Percentiles rank a stretch among this genome's conserved stretches.
phyloP scores from a whole-genome alignment of 2,329 filamentous ascomycete species.

The Endoconidiophora polonica region DNA sequence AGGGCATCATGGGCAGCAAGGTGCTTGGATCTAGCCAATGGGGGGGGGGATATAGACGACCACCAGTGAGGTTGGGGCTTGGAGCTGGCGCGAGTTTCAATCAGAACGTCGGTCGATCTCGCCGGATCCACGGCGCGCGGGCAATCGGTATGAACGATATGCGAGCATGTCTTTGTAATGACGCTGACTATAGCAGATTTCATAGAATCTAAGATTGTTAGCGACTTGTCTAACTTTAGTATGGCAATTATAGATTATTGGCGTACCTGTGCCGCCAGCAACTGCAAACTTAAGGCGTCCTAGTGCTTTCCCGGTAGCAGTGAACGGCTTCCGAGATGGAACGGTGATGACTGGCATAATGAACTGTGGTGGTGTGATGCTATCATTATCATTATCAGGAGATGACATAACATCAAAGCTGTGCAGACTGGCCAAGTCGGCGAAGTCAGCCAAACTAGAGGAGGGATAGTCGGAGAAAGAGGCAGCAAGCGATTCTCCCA shows the following conservation, averaged over 20 bases:
- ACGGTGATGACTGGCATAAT: slow-evolving; percentile 95
- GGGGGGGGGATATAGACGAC: slow-evolving; percentile 39
- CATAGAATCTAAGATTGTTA: slow-evolving; percentile 45
- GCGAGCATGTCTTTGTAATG: slow-evolving; percentile 70
- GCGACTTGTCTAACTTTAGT: too few relatives aligned
- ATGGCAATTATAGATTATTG: neutral
- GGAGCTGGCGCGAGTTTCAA: slow-evolving; percentile 63
- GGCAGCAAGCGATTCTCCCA: slow-evolving; percentile 31
- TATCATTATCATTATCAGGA: neutral
- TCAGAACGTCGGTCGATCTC: slow-evolving; percentile 23
- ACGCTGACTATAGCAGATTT: slow-evolving; percentile 83
- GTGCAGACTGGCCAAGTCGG: slow-evolving; percentile 21
- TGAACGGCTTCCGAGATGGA: slow-evolving; percentile 78
- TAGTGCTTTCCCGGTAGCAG: slow-evolving; percentile 64
- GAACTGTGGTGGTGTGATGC: slow-evolving; percentile 37
- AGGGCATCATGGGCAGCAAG: slow-evolving; percentile 47
- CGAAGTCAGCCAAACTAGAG: neutral
- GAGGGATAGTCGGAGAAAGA: slow-evolving; percentile 27
- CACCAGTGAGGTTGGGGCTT: slow-evolving; percentile 82
- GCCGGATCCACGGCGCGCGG: slow-evolving; percentile 21
- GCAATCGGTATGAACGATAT: slow-evolving; percentile 86
- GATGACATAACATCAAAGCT: neutral
- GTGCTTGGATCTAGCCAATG: slow-evolving; percentile 25
- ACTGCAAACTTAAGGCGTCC: slow-evolving; percentile 81
- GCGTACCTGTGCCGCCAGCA: slow-evolving; percentile 54